Conservation (phyloP, 495 filamentous ascomycete genomes). For the Aspergillus incahuasiensis region DNA sequence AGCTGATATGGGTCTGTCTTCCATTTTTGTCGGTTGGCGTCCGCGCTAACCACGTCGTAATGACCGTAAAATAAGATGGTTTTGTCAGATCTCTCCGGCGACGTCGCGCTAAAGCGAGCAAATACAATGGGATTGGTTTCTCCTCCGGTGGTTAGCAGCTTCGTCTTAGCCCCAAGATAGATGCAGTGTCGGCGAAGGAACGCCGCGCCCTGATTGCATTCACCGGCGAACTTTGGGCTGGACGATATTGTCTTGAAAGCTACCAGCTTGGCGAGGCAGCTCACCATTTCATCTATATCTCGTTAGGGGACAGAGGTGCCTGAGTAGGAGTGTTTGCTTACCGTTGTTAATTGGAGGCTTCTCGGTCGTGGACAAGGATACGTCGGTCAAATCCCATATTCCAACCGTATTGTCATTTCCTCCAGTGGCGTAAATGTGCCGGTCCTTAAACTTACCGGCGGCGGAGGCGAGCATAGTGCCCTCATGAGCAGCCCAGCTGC, state of each 20-base stretch:
- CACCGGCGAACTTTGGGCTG: slow-evolving; percentile 72
- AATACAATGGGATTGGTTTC: slow-evolving; percentile 84
- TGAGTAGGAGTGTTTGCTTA: slow-evolving; percentile 18
- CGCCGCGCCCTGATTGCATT: slow-evolving; percentile 88
- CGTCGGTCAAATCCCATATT: slow-evolving; percentile 76
- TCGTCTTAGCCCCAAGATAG: slow-evolving; percentile 81
- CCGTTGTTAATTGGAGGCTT: slow-evolving; percentile 55
- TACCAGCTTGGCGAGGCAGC: slow-evolving; percentile 76
- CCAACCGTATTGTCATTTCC: slow-evolving; percentile 86
- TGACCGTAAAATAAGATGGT: slow-evolving; percentile 96
- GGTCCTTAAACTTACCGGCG: slow-evolving; percentile 58
- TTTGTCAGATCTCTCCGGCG: slow-evolving; percentile 58
- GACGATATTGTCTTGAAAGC: slow-evolving; percentile 88
- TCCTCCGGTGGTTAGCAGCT: slow-evolving; percentile 70
- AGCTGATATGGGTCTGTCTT: slow-evolving; percentile 80
- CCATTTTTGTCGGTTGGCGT: slow-evolving; percentile 73
- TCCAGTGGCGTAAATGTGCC: slow-evolving; percentile 84
- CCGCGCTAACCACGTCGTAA: slow-evolving; percentile 96
- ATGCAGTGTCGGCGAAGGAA: slow-evolving; percentile 86
- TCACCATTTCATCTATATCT: slow-evolving; percentile 67
- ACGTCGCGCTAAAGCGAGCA: slow-evolving; percentile 71
- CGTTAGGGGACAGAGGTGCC: background rate
- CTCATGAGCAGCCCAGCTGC: slow-evolving; percentile 78
- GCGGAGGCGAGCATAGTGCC: slow-evolving; percentile 87
- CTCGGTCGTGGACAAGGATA: slow-evolving; percentile 38